Conservation (phyloP, 257 asterid genomes). For the Gentiana macrophylla region DNA sequence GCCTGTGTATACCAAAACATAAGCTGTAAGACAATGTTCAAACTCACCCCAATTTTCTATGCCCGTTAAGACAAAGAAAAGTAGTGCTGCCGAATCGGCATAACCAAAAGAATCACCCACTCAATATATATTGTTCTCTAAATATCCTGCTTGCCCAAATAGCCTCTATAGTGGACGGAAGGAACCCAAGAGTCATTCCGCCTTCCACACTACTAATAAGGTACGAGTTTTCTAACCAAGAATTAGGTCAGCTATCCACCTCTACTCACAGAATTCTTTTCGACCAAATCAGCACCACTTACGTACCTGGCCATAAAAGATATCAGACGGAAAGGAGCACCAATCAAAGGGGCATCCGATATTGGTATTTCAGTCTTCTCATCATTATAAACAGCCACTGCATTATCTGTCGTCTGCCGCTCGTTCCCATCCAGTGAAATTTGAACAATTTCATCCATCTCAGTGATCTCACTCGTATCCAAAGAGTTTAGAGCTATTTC, state of each 20-base stretch:
- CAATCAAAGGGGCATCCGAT: slow-evolving; percentile 72
- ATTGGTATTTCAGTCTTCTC: slow-evolving; percentile 36
- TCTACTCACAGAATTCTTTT: slow-evolving; percentile 26
- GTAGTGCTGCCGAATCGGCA: too few species aligned
- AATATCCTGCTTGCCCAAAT: too few species aligned
- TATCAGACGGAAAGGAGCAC: slow-evolving; percentile 93
- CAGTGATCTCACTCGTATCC: slow-evolving; percentile 23
- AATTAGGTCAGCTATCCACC: not conserved
- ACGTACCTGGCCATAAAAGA: slow-evolving; percentile 91
- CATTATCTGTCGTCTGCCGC: slow-evolving; percentile 19
- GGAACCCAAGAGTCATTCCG: too few species aligned
- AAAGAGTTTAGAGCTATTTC: slow-evolving; percentile 23
- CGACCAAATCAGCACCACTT: slow-evolving; percentile 92
- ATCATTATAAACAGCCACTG: slow-evolving; percentile 12
- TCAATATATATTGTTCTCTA: too few species aligned
- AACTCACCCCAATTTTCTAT: too few species aligned
- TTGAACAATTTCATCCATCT: slow-evolving; percentile 56
- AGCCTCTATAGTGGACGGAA: too few species aligned
- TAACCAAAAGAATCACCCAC: too few species aligned
- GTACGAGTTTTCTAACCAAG: not conserved
- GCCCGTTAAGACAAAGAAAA: too few species aligned
- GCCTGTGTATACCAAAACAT: too few species aligned
- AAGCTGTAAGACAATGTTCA: too few species aligned
- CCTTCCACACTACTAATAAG: too few species aligned
- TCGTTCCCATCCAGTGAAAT: slow-evolving; percentile 61